A percentile compares a stretch with the other conserved stretches of the same genome.
phyloP scores from a whole-genome alignment of 768 basidiomycete genomes.

The Steccherinum ochraceum region DNA sequence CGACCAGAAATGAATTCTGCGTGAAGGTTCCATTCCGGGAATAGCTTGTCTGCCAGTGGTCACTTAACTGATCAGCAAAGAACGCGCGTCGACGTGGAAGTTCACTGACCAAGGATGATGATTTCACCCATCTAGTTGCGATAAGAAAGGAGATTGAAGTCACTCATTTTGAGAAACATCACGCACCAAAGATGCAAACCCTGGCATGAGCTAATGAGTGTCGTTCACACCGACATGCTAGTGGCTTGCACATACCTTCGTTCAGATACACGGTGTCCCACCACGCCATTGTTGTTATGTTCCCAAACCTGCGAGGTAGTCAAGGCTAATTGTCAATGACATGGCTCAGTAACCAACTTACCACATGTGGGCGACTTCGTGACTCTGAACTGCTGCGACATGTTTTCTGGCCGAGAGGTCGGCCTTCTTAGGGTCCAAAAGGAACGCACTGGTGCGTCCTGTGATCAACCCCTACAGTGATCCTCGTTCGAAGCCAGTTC shows the following conservation, averaged over 20 bases:
- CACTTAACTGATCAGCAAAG: neutral
- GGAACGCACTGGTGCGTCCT: constrained; percentile 74
- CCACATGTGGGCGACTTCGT: constrained; percentile 87
- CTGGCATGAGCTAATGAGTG: neutral
- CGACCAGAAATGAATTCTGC: constrained; percentile 76
- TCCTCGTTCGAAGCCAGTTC: neutral
- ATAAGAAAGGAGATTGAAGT: no score
- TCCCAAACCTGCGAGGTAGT: constrained; percentile 49
- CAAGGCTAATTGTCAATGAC: no score
- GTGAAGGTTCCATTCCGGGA: constrained; percentile 84
- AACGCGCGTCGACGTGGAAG: neutral
- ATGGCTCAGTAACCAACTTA: no score
- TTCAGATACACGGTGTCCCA: constrained; percentile 83
- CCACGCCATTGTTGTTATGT: constrained; percentile 93
- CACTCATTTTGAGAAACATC: neutral
- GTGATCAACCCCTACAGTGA: constrained; percentile 63
- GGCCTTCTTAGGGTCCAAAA: constrained; percentile 68
- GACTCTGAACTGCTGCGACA: constrained; percentile 73
- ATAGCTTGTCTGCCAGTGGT: constrained; percentile 38
- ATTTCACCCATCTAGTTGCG: neutral
- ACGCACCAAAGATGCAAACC: neutral
- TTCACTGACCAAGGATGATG: neutral
- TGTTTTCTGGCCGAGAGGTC: constrained; percentile 71
- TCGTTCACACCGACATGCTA: no score
- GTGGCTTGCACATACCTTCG: constrained; percentile 63